Evolutionary conservation across 495 filamentous ascomycete genomes (phyloP).

Genomic region (Annulohypoxylon stygium): DNA sequence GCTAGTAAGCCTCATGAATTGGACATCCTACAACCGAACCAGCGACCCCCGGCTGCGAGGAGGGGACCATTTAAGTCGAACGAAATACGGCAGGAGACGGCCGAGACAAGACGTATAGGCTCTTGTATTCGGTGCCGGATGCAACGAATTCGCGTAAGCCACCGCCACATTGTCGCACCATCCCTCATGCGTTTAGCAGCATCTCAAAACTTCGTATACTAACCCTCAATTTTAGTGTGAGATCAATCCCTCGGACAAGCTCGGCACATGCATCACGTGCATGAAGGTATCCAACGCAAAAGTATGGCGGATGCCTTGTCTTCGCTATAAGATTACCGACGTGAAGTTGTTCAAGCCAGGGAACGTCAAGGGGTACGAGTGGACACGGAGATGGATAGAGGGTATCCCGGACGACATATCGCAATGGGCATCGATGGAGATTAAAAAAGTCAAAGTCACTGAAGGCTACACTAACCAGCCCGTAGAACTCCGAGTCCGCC

Average conservation of each 20-base stretch:
- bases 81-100: slow-evolving; percentile 60
- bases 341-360: slow-evolving; percentile 65
- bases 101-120: slow-evolving; percentile 63
- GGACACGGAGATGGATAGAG: slow-evolving; percentile 66
- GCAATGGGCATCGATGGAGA: slow-evolving; percentile 60
- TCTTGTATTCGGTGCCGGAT: slow-evolving; percentile 67
- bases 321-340: slow-evolving; percentile 66
- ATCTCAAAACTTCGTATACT: slow-evolving; percentile 5
- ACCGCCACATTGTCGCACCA: slow-evolving; percentile 3
- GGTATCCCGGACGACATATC: slow-evolving; percentile 63
- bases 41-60: slow-evolving; percentile 54
- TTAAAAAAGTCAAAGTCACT: slow-evolving; percentile 59
- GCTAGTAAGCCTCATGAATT: slow-evolving; percentile 41
- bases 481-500: slow-evolving; percentile 59
- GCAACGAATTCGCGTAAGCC: slow-evolving; percentile 66
- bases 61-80: slow-evolving; percentile 64
- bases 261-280: slow-evolving; percentile 63
- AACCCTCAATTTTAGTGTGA: slow-evolving; percentile 57
- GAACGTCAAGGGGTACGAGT: slow-evolving; percentile 63
- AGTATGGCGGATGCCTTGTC: slow-evolving; percentile 61
- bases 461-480: slow-evolving; percentile 60
- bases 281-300: slow-evolving; percentile 58
- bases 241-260: slow-evolving; percentile 56
- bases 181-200: slow-evolving; percentile 12
- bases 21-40: slow-evolving; percentile 49